Conservation (phyloP, 768 basidiomycete species). For the Boletus speciosus region DNA sequence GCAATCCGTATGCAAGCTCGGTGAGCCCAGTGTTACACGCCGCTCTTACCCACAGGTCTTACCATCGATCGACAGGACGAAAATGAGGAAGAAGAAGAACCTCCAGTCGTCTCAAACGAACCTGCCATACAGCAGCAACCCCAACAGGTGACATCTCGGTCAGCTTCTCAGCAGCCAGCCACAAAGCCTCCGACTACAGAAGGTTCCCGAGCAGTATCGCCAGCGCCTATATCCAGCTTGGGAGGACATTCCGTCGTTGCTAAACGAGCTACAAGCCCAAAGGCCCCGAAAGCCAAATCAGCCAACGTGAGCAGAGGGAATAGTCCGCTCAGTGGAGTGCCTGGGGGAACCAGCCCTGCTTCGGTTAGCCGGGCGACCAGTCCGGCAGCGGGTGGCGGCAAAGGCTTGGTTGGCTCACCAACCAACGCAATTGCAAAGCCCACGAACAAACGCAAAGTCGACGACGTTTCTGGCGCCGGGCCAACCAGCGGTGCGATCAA, state of each 20-base stretch:
- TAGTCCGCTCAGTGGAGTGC: slow-evolving; percentile 48
- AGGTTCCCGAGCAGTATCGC: slow-evolving; percentile 52
- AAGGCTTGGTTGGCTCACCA: slow-evolving; percentile 25
- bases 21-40: slow-evolving; percentile 38
- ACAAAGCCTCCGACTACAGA: slow-evolving; percentile 33
- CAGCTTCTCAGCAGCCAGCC: slow-evolving; percentile 37
- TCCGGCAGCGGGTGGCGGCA: slow-evolving; percentile 22
- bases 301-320: slow-evolving; percentile 47
- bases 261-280: slow-evolving; percentile 82
- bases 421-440: slow-evolving; percentile 35
- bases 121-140: slow-evolving; percentile 42
- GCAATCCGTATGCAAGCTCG: slow-evolving; percentile 77
- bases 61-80: slow-evolving; percentile 44
- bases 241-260: slow-evolving; percentile 80
- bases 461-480: slow-evolving; percentile 33
- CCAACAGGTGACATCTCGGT: slow-evolving; percentile 45
- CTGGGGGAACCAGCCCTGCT: slow-evolving; percentile 43
- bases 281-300: slow-evolving; percentile 56
- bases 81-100: slow-evolving; percentile 74
- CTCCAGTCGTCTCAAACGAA: slow-evolving; percentile 38
- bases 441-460: slow-evolving; percentile 61
- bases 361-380: slow-evolving; percentile 36
- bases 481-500: slow-evolving; percentile 9
- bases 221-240: slow-evolving; percentile 46
- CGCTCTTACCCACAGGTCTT: background rate